A percentile compares a stretch with the other conserved stretches of the same genome.
phyloP scores from a whole-genome alignment of 352 stramenopile genomes.

The Globisporangium spiculum region DNA sequence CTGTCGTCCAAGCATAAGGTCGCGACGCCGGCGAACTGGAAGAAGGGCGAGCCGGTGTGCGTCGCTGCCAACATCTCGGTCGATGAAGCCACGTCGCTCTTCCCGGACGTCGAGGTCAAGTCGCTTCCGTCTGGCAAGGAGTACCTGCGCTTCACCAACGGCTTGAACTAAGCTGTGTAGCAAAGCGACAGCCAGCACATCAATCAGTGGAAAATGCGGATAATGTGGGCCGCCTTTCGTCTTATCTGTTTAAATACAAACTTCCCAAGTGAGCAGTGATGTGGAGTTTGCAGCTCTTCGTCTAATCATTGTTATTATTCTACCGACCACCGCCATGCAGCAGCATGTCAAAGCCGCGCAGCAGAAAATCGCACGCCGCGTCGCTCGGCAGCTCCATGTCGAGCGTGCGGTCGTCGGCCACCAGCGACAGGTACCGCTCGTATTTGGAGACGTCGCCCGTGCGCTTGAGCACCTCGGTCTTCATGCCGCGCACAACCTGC shows the following conservation, averaged over 20 bases:
- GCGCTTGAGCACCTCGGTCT: conserved; percentile 75
- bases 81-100: conserved; percentile 60
- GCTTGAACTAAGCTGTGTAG: neutral
- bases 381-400: conserved; percentile 64
- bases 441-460: conserved; percentile 63
- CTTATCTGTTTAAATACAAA: conserved; percentile 16
- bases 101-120: conserved; percentile 53
- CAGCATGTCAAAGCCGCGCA: conserved; percentile 56
- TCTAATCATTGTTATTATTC: neutral
- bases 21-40: conserved; percentile 77
- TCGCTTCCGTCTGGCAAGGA: conserved; percentile 70
- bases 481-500: conserved; percentile 73
- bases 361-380: conserved; percentile 50
- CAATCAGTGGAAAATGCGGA: neutral
- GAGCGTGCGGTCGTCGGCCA: conserved; percentile 63
- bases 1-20: conserved; percentile 43
- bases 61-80: conserved; percentile 56
- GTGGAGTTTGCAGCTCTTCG: neutral
- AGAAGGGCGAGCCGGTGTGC: conserved; percentile 59
- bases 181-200: neutral
- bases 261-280: conserved; percentile 5
- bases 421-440: conserved; percentile 72
- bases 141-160: conserved; percentile 74
- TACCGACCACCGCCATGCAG: conserved; percentile 22
- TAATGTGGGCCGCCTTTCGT: neutral